Conservation (phyloP, 1,284 basidiomycete species). For the Ganoderma leucocontextum region DNA sequence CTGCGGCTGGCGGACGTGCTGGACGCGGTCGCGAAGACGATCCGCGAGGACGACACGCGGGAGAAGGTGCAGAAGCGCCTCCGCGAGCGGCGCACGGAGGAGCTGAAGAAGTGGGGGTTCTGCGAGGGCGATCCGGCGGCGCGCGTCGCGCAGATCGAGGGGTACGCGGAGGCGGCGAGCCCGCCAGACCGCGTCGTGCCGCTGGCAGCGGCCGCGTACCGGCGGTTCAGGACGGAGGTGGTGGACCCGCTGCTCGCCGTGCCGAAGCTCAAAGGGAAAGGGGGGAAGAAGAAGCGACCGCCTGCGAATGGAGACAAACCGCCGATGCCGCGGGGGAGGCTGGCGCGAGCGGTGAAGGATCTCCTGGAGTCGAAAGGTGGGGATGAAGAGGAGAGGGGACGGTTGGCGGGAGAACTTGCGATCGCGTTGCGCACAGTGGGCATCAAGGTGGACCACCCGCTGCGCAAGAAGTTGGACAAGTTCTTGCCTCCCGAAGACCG, state of each 20-base stretch:
- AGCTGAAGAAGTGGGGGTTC: constrained; percentile 77
- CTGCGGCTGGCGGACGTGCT: constrained; percentile 71
- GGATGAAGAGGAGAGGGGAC: constrained; percentile 54
- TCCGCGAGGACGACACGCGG: constrained; percentile 59
- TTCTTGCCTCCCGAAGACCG: constrained; percentile 40
- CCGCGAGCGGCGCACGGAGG: constrained; percentile 63
- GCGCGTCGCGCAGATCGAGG: constrained; percentile 62
- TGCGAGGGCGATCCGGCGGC: constrained; percentile 58
- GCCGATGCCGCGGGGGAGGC: constrained; percentile 66
- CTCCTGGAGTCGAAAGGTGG: constrained; percentile 62
- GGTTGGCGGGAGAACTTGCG: constrained; percentile 59
- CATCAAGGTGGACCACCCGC: constrained; percentile 65
- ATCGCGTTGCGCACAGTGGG: constrained; percentile 60
- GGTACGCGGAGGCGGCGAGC: constrained; percentile 77
- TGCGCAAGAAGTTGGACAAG: constrained; percentile 72
- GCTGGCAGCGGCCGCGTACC: constrained; percentile 66
- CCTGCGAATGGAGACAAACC: constrained; percentile 42
- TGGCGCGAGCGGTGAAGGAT: constrained; percentile 71
- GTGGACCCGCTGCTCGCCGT: constrained; percentile 72
- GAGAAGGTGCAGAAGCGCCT: constrained; percentile 65
- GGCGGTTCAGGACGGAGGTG: constrained; percentile 75
- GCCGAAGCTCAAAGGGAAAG: constrained; percentile 62
- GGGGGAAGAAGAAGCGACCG: constrained; percentile 53
- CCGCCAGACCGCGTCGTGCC: constrained; percentile 69
- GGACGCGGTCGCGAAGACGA: constrained; percentile 64